Base-by-base conservation (phyloP, 2,329 filamentous ascomycete species). In the Ciborinia camelliae region DNA sequence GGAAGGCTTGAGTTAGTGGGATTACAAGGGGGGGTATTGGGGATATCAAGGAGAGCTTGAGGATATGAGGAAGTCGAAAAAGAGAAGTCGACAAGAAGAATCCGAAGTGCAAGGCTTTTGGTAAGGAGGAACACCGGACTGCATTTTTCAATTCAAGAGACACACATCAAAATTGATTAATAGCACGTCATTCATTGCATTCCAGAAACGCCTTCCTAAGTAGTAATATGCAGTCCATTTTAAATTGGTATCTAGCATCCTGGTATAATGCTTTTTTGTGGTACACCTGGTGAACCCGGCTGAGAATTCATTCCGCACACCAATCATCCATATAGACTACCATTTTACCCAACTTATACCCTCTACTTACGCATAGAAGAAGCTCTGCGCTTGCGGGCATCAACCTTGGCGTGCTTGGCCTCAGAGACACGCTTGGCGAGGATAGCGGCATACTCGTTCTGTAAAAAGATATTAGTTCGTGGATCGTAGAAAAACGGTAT, bases 381-480 rank as follows among this genome's bases (percentile, higher is more conserved):
- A 76, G 94, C 94, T 80, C 95, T 88, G 80, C 95, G 89, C 92
- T 98, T 98, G 85, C 92, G 91, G 81, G 90, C 84, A 84, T 98
- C 94, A 76, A 88, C 89, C 86, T 95, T 94, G 82, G 90, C 89
- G 79, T 90, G 85, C 88, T 97, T 97, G 85, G 92, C 90, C 86
- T 99, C 95, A 79, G 88, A 85, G 77, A 98, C 91, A 84, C 95
- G 95, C 90, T 95, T 96, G 84, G 95, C 92, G 71, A 99, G 87
- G 81, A 98, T 82, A 82, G 94, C 88, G 75, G 93, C 89, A 82
- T 99, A 99, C 84, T 99, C 95, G 84, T 91, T 93, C 94, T 98
- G 75, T 5, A 20, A 9, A 26, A 12, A 18, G 8, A 3, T 18
- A 37, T 53, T 54, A 61, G 28, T 12, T 18, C 6, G 2, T 10